Percentiles rank a stretch among this genome's conserved stretches.
phyloP scores from a whole-genome alignment of 2,329 filamentous ascomycete species.

The Nigrospora sphaerica region DNA sequence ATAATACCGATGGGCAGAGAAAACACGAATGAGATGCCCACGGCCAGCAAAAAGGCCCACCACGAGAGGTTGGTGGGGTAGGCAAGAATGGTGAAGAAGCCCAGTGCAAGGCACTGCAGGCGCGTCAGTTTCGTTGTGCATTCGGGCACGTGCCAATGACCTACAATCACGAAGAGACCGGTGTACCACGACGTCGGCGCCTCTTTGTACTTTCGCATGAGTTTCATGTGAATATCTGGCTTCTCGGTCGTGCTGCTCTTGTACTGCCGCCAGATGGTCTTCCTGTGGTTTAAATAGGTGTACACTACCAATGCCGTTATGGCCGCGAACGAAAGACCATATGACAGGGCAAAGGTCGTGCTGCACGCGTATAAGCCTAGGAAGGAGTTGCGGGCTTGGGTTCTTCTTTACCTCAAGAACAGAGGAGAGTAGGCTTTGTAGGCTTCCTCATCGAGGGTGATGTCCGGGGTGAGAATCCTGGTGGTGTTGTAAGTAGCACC shows the following conservation, averaged over 20 bases:
- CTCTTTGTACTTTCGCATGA: conserved; percentile 57
- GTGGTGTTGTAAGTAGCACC: conserved; percentile 57
- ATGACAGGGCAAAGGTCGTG: conserved; percentile 63
- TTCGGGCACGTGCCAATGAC: conserved; percentile 14
- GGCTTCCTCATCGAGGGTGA: conserved; percentile 54
- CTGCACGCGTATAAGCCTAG: conserved; percentile 32
- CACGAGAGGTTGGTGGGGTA: conserved; percentile 63
- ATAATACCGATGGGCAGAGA: conserved; percentile 63
- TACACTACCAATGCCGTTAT: conserved; percentile 65
- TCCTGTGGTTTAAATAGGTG: conserved; percentile 58
- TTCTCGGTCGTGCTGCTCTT: conserved; percentile 51
- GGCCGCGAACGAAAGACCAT: conserved; percentile 66
- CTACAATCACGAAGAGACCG: conserved; percentile 45
- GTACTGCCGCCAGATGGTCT: conserved; percentile 59
- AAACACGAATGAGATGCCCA: conserved; percentile 57
- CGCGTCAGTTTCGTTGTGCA: neutral
- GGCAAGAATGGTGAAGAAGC: conserved; percentile 46
- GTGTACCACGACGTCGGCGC: conserved; percentile 60
- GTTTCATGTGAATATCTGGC: conserved; percentile 57
- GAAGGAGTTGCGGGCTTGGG: neutral
- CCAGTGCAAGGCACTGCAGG: conserved; percentile 43
- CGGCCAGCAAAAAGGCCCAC: conserved; percentile 65
- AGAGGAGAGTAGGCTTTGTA: conserved; percentile 63
- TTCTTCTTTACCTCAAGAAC: conserved; percentile 44
- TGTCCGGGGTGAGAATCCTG: conserved; percentile 53